Evolutionary conservation across 495 filamentous ascomycete species (phyloP), one percentile per base, ranked within the genome.

Genomic region (Astrocystis sublimbata): DNA sequence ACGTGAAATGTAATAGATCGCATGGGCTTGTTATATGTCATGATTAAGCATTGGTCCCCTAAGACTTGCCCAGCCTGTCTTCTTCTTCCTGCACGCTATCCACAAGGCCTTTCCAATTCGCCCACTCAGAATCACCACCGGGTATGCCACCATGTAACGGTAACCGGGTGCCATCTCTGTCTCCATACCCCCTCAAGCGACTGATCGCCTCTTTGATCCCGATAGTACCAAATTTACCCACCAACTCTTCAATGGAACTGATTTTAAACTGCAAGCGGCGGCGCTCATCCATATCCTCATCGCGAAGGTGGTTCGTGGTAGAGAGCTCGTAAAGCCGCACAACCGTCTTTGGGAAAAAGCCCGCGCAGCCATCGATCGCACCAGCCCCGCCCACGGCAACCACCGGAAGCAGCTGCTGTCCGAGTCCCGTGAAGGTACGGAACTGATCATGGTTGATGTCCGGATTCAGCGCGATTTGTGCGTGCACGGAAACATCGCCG

Each of bases 121-220:
- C 67, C 67, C 67, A 70, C 62, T 70, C 68, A 5, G 60, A 59
- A 63, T 75, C 73, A 2, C 76, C 82, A 5, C 79, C 82, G 0
- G 78, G 70, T 58, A 86, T 73, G 1, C 78, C 79, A 0, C 81
- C 85, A 1, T 64, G 51, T 8, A 88, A 63, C 6, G 86, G 86
- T 61, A 86, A 65, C 33, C 85, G 71, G 12, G 81, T 85, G 2
- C 81, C 84, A 60, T 83, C 84, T 26, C 72, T 72, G 41, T 79
- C 78, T 1, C 86, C 86, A 42, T 86, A 77, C 0, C 81, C 79
- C 13, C 81, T 71, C 21, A 85, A 64, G 23, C 86, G 73, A 33
- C 71, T 81, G 10, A 81, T 73, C 2, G 82, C 86, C 71, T 89
- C 86, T 66, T 86, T 88, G 61, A 89, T 86, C 1, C 85, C 86